phyloP scores from a whole-genome alignment of 1,284 basidiomycete genomes.

The Moniliella sp. region DNA sequence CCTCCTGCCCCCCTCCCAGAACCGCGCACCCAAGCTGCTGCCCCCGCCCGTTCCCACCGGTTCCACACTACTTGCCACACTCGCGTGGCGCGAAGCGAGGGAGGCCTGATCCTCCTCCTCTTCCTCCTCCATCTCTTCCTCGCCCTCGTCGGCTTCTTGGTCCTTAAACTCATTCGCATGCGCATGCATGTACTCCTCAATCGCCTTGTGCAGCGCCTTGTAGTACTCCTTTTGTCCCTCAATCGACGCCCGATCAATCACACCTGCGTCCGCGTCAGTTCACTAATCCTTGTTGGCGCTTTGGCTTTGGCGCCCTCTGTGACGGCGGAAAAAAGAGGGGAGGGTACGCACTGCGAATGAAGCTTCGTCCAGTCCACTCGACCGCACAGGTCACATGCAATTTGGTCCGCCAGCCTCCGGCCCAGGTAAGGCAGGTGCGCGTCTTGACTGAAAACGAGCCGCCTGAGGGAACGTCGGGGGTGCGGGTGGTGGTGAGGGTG shows the following conservation, averaged over 20 bases:
- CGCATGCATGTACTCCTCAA: slow-evolving; percentile 55
- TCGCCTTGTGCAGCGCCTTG: slow-evolving; percentile 56
- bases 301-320: background rate
- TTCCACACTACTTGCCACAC: background rate
- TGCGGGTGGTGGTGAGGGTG: slow-evolving; percentile 69
- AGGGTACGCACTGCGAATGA: slow-evolving; percentile 68
- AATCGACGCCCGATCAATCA: slow-evolving; percentile 73
- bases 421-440: slow-evolving; percentile 81
- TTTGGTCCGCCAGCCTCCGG: slow-evolving; percentile 51
- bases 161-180: slow-evolving; percentile 73
- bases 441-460: slow-evolving; percentile 81
- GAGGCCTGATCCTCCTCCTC: background rate
- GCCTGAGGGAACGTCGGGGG: slow-evolving; percentile 82
- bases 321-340: slow-evolving; percentile 3
- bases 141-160: slow-evolving; percentile 44
- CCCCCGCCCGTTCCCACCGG: background rate
- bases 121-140: slow-evolving; percentile 2
- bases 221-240: slow-evolving; percentile 89
- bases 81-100: background rate
- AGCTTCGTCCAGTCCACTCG: slow-evolving; percentile 86
- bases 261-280: slow-evolving; percentile 39
- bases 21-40: background rate
- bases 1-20: background rate
- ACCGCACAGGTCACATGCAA: slow-evolving; percentile 73
- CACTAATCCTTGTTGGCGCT: background rate